Evolutionary conservation across 139 green algal genomes (phyloP).

Genomic region (Chlorella sp.): DNA sequence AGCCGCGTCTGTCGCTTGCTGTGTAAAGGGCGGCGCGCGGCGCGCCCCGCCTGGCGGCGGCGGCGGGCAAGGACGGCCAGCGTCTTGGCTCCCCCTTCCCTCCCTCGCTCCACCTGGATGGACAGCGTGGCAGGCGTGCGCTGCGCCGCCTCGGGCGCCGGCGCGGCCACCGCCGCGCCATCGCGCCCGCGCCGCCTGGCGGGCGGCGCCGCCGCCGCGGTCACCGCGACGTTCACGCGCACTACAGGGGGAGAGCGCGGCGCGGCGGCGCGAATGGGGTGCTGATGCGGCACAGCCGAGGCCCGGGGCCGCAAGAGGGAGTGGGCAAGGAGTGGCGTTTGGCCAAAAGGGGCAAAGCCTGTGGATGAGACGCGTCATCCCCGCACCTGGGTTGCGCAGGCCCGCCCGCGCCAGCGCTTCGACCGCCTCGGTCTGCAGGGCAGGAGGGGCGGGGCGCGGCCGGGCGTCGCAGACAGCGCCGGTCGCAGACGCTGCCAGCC

Average conservation of each 20-base stretch:
- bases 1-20: too few relatives aligned
- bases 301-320: neutral
- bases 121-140: constrained; percentile 72
- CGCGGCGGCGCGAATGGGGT: too few relatives aligned
- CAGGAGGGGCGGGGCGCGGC: constrained; percentile 48
- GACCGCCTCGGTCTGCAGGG: constrained; percentile 92
- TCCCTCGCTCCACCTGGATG: constrained; percentile 39
- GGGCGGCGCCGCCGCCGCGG: neutral
- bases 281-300: too few relatives aligned
- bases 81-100: too few relatives aligned
- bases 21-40: too few relatives aligned
- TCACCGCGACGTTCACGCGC: constrained; percentile 23
- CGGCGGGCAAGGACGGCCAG: too few relatives aligned
- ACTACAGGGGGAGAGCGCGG: constrained; percentile 14
- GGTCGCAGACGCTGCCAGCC: neutral
- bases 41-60: too few relatives aligned
- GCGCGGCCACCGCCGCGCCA: neutral
- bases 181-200: neutral
- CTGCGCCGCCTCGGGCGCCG: constrained; percentile 34
- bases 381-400: constrained; percentile 88
- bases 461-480: too few relatives aligned
- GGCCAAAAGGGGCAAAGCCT: too few relatives aligned
- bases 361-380: constrained; percentile 19
- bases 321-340: too few relatives aligned
- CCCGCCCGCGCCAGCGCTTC: constrained; percentile 88